Percentiles rank a stretch among this genome's conserved stretches.
Evolutionary conservation across 306 rosid species (phyloP).

Genomic region (Urtica urens): DNA sequence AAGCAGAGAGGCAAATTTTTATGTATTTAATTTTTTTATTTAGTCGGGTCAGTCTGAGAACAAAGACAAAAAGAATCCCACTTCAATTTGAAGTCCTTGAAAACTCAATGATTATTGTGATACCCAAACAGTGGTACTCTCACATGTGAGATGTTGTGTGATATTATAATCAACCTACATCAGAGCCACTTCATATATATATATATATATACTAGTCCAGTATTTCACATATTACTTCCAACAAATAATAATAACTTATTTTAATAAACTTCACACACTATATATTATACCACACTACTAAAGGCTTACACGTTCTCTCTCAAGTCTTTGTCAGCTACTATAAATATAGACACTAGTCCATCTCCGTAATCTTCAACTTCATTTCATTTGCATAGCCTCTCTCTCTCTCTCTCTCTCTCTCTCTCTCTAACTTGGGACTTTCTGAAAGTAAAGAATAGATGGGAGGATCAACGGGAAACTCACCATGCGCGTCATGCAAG

Average conservation of each 20-base stretch:
- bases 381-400: neutral
- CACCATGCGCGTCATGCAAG: slow-evolving; percentile 98
- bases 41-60: slow-evolving; percentile 2
- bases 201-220: neutral
- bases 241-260: neutral
- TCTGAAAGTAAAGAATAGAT: neutral
- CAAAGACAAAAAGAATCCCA: slow-evolving; percentile 7
- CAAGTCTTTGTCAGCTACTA: no score
- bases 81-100: neutral
- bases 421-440: neutral
- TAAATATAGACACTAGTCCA: slow-evolving; percentile 22
- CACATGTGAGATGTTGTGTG: slow-evolving; percentile 10
- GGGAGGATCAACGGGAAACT: slow-evolving; percentile 39
- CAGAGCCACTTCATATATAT: slow-evolving; percentile 6
- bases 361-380: slow-evolving; percentile 9
- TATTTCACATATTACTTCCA: neutral
- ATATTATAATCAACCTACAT: slow-evolving; percentile 1
- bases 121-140: neutral
- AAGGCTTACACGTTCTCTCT: slow-evolving; percentile 29
- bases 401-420: neutral
- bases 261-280: neutral
- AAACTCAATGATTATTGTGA: slow-evolving; percentile 7
- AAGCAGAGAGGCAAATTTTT: no score
- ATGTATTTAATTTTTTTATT: neutral
- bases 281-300: no score